Conservation (phyloP, 164 flowering plant species). For the Amborella trichopoda region DNA sequence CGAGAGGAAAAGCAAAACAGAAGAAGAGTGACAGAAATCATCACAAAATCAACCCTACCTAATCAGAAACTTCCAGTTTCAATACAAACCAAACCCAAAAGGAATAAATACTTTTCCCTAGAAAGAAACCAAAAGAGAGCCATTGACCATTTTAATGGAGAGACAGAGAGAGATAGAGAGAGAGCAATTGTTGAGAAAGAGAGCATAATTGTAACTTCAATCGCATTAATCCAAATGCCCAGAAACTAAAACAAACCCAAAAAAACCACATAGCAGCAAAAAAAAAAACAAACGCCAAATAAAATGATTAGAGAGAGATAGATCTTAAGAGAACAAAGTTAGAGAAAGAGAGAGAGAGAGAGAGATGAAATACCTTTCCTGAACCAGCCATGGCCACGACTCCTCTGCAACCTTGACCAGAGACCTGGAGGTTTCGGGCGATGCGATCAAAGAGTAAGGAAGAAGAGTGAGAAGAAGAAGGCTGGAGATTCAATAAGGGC, state of each 20-base stretch:
- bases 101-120: not conserved
- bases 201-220: not conserved
- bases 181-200: not conserved
- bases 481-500: conserved; percentile 25
- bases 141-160: not conserved
- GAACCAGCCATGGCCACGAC: conserved; percentile 82
- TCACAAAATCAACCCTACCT: not conserved
- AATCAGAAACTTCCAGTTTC: not conserved
- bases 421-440: conserved; percentile 31
- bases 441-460: conserved; percentile 27
- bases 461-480: conserved; percentile 14
- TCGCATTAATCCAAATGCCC: not conserved
- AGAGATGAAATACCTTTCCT: conserved; percentile 41
- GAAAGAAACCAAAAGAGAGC: not conserved
- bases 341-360: not conserved
- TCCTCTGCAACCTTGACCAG: conserved; percentile 24
- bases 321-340: not conserved
- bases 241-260: not conserved
- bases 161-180: not conserved
- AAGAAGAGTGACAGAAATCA: conserved; percentile 1
- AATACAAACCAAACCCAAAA: not conserved
- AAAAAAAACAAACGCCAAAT: not conserved
- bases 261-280: not conserved
- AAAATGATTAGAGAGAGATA: not conserved
- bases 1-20: conserved; percentile 1